Evolutionary conservation across 495 filamentous ascomycete genomes (phyloP), one percentile per base, ranked within the genome.

Genomic region (Polyplosphaeria fusca): DNA sequence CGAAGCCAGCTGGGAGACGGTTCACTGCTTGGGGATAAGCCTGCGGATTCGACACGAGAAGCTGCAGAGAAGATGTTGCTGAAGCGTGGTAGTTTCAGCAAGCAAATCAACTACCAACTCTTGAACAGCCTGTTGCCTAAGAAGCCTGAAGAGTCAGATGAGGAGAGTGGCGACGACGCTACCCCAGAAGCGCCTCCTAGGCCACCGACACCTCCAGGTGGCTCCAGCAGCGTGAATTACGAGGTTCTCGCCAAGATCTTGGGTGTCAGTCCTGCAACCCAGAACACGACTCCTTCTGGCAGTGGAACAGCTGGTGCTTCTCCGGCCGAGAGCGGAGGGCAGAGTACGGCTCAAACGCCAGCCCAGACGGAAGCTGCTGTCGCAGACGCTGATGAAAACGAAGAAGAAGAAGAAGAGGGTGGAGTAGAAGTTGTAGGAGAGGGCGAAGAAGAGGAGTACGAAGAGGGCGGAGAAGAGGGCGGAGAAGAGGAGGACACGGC

Each of bases 21-120:
- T 3, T 54, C 48, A 27, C 42, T 64, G 5, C 51, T 61, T 9
- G 79, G 81, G 55, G 73, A 75, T 2, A 74, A 72, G 30, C 74
- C 80, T 0, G 80, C 83, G 18, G 74, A 67, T 3, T 77, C 80
- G 0, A 83, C 91, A 0, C 83, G 80, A 2, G 89, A 92, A 65
- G 88, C 89, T 0, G 87, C 85, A 7, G 76, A 81, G 39, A 80
- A 83, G 47, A 88, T 89, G 78, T 70, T 94, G 67, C 82, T 86
- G 69, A 78, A 78, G 28, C 78, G 88, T 24, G 52, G 40, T 1
- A 52, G 49, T 13, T 89, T 83, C 68, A 88, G 82, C 61, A 89
- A 85, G 67, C 87, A 89, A 63, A 89, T 96, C 61, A 89, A 95
- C 54, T 95, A 94, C 66, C 82, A 82, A 38, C 46, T 19, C 13